A percentile compares a stretch with the other conserved stretches of the same genome.
phyloP scores from a whole-genome alignment of 345 rosid species.

The Linum tenue region DNA sequence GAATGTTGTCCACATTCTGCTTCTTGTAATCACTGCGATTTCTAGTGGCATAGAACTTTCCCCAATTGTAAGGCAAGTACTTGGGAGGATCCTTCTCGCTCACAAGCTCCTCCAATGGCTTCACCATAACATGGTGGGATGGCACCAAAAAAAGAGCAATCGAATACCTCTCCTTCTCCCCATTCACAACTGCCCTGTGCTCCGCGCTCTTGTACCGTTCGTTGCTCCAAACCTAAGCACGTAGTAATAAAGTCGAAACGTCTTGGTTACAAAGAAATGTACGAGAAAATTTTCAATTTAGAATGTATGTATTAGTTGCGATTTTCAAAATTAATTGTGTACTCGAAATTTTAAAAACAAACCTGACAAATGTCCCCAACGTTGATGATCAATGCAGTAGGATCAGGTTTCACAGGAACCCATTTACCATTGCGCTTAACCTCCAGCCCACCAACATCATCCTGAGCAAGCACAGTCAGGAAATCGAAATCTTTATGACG shows the following conservation, averaged over 20 bases:
- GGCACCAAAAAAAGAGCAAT: conserved; percentile 59
- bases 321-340: no score
- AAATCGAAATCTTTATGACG: not conserved
- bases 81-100: conserved; percentile 35
- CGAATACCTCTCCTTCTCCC: conserved; percentile 49
- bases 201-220: conserved; percentile 58
- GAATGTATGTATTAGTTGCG: no score
- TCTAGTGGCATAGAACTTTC: conserved; percentile 43
- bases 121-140: conserved; percentile 32
- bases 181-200: conserved; percentile 59
- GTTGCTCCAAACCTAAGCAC: conserved; percentile 63
- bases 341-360: not conserved
- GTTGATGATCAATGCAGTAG: conserved; percentile 23
- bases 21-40: conserved; percentile 56
- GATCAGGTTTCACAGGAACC: conserved; percentile 25
- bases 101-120: conserved; percentile 50
- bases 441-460: not conserved
- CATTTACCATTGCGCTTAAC: conserved; percentile 21
- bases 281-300: no score
- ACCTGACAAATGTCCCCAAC: conserved; percentile 31
- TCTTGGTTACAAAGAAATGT: no score
- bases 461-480: not conserved
- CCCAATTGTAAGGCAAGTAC: conserved; percentile 55
- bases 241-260: not conserved
- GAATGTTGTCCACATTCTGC: conserved; percentile 47